These are phyloP conservation scores for Yamadazyma dushanensis DNA, from an alignment of 1,139 yeast genomes.

Conservation along the genomic window DNA sequence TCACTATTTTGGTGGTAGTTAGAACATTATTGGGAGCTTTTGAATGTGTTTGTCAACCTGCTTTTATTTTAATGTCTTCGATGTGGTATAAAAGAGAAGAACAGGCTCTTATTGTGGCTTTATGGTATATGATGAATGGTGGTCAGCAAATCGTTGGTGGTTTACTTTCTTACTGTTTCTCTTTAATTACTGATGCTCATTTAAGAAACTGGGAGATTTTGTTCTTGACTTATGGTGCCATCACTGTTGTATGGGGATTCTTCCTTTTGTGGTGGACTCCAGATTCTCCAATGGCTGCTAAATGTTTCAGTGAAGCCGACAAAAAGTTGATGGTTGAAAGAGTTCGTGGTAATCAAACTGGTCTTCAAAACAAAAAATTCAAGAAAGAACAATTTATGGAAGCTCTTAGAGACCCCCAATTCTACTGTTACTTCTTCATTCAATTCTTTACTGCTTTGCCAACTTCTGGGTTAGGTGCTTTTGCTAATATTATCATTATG, in stretches of 20 bases:
- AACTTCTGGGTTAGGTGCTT: slow-evolving; percentile 43
- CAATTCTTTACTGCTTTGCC: slow-evolving; percentile 38
- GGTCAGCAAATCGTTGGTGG: slow-evolving; percentile 44
- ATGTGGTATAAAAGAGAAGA: slow-evolving; percentile 43
- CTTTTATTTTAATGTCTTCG: slow-evolving; percentile 39
- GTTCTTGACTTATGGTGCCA: slow-evolving; percentile 35
- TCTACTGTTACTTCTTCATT: slow-evolving; percentile 38
- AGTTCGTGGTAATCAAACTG: slow-evolving; percentile 34
- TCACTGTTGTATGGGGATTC: slow-evolving; percentile 35
- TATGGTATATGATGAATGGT: slow-evolving; percentile 44
- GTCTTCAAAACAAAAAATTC: slow-evolving; percentile 30
- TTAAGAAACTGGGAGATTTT: slow-evolving; percentile 40
- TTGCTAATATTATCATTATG: slow-evolving; percentile 39
- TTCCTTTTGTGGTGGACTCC: slow-evolving; percentile 30
- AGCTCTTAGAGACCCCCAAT: slow-evolving; percentile 30
- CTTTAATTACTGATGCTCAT: slow-evolving; percentile 28
- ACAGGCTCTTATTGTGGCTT: slow-evolving; percentile 36
- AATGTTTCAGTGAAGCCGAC: slow-evolving; percentile 30
- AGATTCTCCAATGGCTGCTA: slow-evolving; percentile 30
- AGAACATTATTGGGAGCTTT: slow-evolving; percentile 41
- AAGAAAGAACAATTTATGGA: slow-evolving; percentile 30
- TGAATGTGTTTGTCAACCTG: slow-evolving; percentile 48
- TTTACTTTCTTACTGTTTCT: slow-evolving; percentile 40
- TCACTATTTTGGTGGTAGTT: slow-evolving; percentile 40
- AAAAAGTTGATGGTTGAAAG: slow-evolving; percentile 31